Percentiles rank a stretch among this genome's conserved stretches.
Conservation (phyloP, 257 asterid genomes). For the Capsicum baccatum region DNA sequence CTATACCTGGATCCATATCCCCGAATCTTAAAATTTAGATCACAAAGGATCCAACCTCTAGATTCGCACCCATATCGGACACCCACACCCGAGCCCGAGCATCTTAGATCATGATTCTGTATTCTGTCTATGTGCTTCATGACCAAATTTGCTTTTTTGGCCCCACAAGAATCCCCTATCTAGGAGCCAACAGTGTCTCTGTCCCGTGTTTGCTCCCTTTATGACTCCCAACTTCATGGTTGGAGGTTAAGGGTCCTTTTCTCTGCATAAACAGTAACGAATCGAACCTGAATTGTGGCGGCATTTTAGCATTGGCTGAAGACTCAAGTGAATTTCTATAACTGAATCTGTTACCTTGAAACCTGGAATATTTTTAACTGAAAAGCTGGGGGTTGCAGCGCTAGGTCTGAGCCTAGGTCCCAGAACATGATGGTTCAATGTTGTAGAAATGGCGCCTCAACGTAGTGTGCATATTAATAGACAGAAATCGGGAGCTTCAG, state of each 20-base stretch:
- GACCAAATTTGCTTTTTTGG: not conserved
- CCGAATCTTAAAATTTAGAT: too few relatives aligned
- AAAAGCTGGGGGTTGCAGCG: not conserved
- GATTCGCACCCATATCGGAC: too few relatives aligned
- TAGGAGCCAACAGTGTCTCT: not conserved
- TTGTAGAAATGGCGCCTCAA: not conserved
- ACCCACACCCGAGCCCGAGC: too few relatives aligned
- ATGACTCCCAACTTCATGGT: constrained; percentile 19
- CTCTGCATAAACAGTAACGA: not conserved
- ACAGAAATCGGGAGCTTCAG: not conserved
- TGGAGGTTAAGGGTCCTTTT: constrained; percentile 19
- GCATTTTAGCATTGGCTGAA: constrained; percentile 6
- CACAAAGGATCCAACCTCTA: too few relatives aligned
- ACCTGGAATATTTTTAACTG: not conserved
- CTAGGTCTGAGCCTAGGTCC: not conserved
- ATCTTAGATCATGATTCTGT: constrained; percentile 5
- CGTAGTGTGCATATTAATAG: not conserved
- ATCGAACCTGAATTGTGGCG: not conserved
- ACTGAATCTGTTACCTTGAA: not conserved
- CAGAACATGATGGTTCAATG: not conserved
- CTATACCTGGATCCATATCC: too few relatives aligned
- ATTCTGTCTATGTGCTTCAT: not conserved
- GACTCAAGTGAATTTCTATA: not conserved
- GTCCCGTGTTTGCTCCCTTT: not conserved
- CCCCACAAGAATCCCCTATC: not conserved